Conservation (phyloP, 441 rosid species). For the Euphorbia corollata region DNA sequence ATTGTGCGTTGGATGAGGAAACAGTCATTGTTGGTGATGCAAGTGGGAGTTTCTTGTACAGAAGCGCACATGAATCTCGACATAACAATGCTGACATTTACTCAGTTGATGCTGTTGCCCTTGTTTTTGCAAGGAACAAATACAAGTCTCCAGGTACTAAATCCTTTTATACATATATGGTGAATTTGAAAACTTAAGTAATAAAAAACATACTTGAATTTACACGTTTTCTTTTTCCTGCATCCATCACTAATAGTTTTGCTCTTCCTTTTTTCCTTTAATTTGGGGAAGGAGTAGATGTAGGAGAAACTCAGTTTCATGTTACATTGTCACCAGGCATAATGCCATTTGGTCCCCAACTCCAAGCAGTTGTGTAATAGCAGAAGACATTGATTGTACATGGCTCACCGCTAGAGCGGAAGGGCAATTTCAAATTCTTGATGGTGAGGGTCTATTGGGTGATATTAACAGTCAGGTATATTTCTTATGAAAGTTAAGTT, state of each 20-base stretch:
- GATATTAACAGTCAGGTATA: slow-evolving; percentile 30
- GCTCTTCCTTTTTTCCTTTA: background rate
- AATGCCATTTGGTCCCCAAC: slow-evolving; percentile 39
- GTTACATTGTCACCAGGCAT: slow-evolving; percentile 36
- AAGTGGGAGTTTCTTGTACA: slow-evolving; percentile 27
- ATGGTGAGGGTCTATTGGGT: slow-evolving; percentile 25
- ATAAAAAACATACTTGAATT: too few relatives aligned
- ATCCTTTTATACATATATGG: too few relatives aligned
- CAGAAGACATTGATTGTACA: slow-evolving; percentile 23
- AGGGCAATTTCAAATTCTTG: slow-evolving; percentile 23
- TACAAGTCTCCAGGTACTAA: slow-evolving; percentile 31
- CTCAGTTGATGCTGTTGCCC: slow-evolving; percentile 36
- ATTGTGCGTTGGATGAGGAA: slow-evolving; percentile 33
- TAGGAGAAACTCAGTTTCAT: slow-evolving; percentile 42
- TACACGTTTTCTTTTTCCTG: background rate
- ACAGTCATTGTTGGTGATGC: slow-evolving; percentile 46
- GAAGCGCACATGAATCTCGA: slow-evolving; percentile 14
- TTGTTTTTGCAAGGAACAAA: slow-evolving; percentile 44
- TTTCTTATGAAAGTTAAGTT: background rate
- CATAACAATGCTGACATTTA: background rate
- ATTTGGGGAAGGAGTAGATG: slow-evolving; percentile 18
- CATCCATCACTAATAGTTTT: background rate
- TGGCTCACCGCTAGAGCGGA: slow-evolving; percentile 34
- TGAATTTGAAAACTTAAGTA: too few relatives aligned
- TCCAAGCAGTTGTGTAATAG: slow-evolving; percentile 30